Percentiles rank a stretch among this genome's conserved stretches.
Conservation (phyloP, 441 rosid species). For the Kokia cookei region DNA sequence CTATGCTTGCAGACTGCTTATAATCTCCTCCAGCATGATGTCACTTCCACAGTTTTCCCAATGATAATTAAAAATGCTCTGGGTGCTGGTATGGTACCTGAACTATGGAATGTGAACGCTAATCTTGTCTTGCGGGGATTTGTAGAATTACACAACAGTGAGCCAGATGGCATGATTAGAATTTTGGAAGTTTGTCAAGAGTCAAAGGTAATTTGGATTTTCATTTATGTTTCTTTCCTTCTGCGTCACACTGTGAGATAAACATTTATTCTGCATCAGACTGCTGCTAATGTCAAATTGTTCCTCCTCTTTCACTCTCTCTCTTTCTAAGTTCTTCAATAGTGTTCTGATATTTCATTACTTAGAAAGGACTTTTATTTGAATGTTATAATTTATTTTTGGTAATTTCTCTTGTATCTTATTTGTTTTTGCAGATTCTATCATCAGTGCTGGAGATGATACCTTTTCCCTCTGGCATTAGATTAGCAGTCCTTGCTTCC, state of each 20-base stretch:
- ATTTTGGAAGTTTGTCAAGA: conserved; percentile 79
- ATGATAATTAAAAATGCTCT: conserved; percentile 42
- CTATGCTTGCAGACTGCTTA: conserved; percentile 74
- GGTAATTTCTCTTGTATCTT: neutral
- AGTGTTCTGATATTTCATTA: neutral
- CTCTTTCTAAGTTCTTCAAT: neutral
- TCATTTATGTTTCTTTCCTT: neutral
- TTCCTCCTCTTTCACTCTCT: neutral
- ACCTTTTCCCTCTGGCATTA: conserved; percentile 62
- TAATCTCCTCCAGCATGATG: conserved; percentile 77
- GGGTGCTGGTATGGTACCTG: conserved; percentile 52
- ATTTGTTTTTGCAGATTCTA: conserved; percentile 51
- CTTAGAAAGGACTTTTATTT: neutral
- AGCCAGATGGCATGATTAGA: conserved; percentile 55
- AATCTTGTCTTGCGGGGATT: conserved; percentile 74
- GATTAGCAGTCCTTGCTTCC: conserved; percentile 87
- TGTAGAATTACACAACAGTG: conserved; percentile 43
- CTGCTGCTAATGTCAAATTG: neutral
- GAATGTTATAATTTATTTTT: neutral
- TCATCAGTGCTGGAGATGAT: conserved; percentile 64
- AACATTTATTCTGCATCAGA: neutral
- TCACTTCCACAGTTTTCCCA: conserved; percentile 64
- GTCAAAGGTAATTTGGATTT: conserved; percentile 50
- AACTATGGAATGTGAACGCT: conserved; percentile 79
- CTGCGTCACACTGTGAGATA: neutral